A percentile compares a stretch with the other conserved stretches of the same genome.
These are phyloP conservation scores for Wilcoxina mikolae DNA, from an alignment of 495 filamentous ascomycete species.

Conservation along the genomic window DNA sequence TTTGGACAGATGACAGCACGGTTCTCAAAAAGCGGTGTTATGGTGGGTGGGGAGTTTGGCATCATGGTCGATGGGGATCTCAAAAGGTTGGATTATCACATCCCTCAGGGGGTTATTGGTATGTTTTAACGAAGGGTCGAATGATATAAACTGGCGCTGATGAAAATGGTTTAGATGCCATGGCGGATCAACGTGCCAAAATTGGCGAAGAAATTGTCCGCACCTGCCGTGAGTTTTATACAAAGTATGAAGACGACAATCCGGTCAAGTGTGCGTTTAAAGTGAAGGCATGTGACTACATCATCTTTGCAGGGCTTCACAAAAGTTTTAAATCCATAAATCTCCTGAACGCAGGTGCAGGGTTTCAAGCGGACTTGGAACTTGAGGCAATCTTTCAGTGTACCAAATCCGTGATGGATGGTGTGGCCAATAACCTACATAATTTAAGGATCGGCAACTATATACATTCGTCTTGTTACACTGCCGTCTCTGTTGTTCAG, in stretches of 20 bases:
- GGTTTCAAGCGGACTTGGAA: no score
- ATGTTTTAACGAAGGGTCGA: background rate
- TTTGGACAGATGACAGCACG: background rate
- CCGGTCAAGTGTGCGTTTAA: background rate
- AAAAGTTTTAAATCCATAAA: no score
- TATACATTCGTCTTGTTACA: no score
- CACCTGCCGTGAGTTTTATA: background rate
- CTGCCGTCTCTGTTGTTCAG: no score
- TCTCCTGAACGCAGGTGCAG: no score
- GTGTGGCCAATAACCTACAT: no score
- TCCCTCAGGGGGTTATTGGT: background rate
- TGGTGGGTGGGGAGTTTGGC: background rate
- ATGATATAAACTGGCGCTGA: background rate
- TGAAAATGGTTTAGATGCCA: background rate
- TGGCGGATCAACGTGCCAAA: background rate
- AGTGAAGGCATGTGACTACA: background rate
- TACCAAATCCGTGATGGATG: no score
- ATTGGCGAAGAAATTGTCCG: background rate
- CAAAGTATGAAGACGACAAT: background rate
- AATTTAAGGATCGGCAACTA: no score
- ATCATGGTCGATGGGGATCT: background rate
- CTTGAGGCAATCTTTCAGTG: no score
- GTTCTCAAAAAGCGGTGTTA: background rate
- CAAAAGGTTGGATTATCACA: background rate
- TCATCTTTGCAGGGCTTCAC: background rate